Conservation (phyloP, 306 rosid species). For the Senna tora region DNA sequence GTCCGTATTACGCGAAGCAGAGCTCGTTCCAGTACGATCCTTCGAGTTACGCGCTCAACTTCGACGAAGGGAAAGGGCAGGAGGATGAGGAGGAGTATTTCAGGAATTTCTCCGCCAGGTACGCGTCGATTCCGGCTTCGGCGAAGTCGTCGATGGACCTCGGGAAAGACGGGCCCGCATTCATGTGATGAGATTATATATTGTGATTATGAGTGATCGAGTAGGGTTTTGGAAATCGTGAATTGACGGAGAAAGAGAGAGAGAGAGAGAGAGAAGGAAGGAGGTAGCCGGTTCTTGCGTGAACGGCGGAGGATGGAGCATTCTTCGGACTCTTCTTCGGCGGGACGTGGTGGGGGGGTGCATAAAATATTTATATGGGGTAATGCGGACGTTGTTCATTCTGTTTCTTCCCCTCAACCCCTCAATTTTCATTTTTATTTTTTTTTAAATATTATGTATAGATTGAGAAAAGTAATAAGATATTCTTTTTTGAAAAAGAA, state of each 20-base stretch:
- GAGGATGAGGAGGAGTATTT: conserved; percentile 31
- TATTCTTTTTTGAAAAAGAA: neutral
- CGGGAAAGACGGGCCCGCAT: conserved; percentile 49
- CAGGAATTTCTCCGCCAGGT: conserved; percentile 56
- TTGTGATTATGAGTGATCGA: neutral
- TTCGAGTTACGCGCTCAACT: conserved; percentile 52
- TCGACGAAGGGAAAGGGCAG: conserved; percentile 47
- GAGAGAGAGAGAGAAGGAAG: neutral
- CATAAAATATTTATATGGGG: too few relatives aligned
- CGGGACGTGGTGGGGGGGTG: neutral
- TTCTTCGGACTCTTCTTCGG: neutral
- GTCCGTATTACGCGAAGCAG: conserved; percentile 1
- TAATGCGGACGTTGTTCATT: neutral
- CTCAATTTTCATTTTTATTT: neutral
- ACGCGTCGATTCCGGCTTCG: conserved; percentile 59
- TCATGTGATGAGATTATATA: conserved; percentile 29
- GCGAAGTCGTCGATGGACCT: conserved; percentile 64
- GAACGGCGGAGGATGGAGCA: neutral
- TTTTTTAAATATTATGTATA: neutral
- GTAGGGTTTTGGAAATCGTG: neutral
- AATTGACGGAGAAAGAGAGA: neutral
- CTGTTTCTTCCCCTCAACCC: neutral
- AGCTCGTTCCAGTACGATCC: conserved; percentile 53
- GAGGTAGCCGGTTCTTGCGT: neutral
- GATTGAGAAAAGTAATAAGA: neutral